These are phyloP conservation scores for Kuraishia hungarica DNA, from an alignment of 805 yeast species.

Conservation along the genomic window DNA sequence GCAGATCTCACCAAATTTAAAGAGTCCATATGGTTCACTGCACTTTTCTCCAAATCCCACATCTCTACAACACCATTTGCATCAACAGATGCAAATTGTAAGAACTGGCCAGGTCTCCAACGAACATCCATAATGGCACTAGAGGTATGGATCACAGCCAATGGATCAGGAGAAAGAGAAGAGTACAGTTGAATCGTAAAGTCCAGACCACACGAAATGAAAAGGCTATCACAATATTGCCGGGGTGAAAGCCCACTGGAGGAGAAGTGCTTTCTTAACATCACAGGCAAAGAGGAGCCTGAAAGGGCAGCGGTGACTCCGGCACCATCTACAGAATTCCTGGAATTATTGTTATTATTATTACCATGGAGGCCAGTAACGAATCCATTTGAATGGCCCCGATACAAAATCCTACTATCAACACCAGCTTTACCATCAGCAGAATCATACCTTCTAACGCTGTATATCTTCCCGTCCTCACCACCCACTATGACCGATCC, in stretches of 20 bases:
- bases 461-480: conserved; percentile 24
- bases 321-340: neutral
- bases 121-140: conserved; percentile 24
- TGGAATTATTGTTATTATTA: conserved; percentile 11
- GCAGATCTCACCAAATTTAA: conserved; percentile 1
- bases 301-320: neutral
- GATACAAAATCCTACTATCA: conserved; percentile 12
- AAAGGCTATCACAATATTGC: conserved; percentile 3
- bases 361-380: conserved; percentile 19
- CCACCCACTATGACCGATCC: conserved; percentile 25
- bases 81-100: conserved; percentile 25
- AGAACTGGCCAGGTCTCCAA: conserved; percentile 25
- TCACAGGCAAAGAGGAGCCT: neutral
- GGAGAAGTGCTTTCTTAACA: neutral
- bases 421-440: conserved; percentile 18
- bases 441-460: conserved; percentile 20
- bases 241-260: neutral
- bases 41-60: conserved; percentile 26
- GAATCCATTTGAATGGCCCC: conserved; percentile 23
- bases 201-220: conserved; percentile 24
- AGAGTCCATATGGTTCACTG: conserved; percentile 12
- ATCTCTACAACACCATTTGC: conserved; percentile 23
- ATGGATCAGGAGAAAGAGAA: conserved; percentile 6
- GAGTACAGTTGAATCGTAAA: conserved; percentile 22
- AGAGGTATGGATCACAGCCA: conserved; percentile 13